Base-by-base conservation (phyloP, 2,329 filamentous ascomycete species). In the Aspergillus neotritici region DNA sequence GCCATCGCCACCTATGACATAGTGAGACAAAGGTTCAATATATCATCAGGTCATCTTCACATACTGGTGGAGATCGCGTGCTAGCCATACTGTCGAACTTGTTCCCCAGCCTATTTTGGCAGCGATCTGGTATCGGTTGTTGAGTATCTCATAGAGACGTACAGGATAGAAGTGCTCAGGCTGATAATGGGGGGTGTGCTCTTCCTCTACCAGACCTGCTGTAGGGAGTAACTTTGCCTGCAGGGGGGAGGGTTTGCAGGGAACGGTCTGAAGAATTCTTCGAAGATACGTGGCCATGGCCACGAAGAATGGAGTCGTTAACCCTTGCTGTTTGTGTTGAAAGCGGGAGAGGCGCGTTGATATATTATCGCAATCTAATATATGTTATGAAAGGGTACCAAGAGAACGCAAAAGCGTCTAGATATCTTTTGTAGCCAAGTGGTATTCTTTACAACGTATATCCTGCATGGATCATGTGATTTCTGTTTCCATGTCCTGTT, bases 71-170 rank as follows among this genome's bases (percentile, higher is more conserved):
- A 57, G 40, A 48, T 65, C 58, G n/a, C 43, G 56, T 37, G 65
- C 64, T 25, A 70, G 55, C 66, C 67, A 71, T 16, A 70, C 67
- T 4, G 67, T 70, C 29, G 66, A 70, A 21, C 53, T 60, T 15
- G 56, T 58, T 17, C 66, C 67, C 58, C 58, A 69, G 33, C 66
- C 67, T 14, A 70, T 50, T 51, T 70, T 70, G 12, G 61, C 57
- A 4, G 63, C 43, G 2, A 70, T 55, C 47, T 67, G 53, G 44
- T 70, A 70, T 47, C 61, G 55, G 28, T 57, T 50, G 32, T 60
- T 49, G 13, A 70, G 50, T 1, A 61, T 53, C 11, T 47, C 40
- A 12, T 47, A 44, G 12, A 51, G 46, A 30, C 40, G 42, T 4
- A 41, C 40, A 31, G 50, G 50, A 33, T 52, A 51, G 14, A 44